Evolutionary conservation across 176 grass and related monocot genomes (phyloP).

Genomic region (sorghum (Sorghum bicolor)): Sorghum_bicolor_NCBIv3 NC_012875.2:55360001-55360500

Average conservation of each 20-base stretch:
- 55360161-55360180: not conserved
- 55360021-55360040: slow-evolving; percentile 22
- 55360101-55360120: slow-evolving; percentile 56
- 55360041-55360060: slow-evolving; percentile 56
- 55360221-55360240: slow-evolving; percentile 17
- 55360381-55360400: not conserved
- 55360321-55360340: not conserved
- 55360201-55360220: slow-evolving; percentile 32
- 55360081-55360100: slow-evolving; percentile 41
- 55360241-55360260: slow-evolving; percentile 32
- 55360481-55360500: not conserved
- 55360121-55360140: slow-evolving; percentile 1
- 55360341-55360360: not conserved
- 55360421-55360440: not conserved
- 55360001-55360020: not conserved
- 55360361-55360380: not conserved
- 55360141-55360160: not conserved
- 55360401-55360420: not conserved
- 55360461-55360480: not conserved
- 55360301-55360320: slow-evolving; percentile 24
- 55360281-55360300: slow-evolving; percentile 42
- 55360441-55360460: not conserved
- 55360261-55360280: slow-evolving; percentile 44
- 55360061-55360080: slow-evolving; percentile 54
- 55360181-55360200: slow-evolving; percentile 30